phyloP scores from a whole-genome alignment of 257 asterid species.

The Echites panduratus region DNA sequence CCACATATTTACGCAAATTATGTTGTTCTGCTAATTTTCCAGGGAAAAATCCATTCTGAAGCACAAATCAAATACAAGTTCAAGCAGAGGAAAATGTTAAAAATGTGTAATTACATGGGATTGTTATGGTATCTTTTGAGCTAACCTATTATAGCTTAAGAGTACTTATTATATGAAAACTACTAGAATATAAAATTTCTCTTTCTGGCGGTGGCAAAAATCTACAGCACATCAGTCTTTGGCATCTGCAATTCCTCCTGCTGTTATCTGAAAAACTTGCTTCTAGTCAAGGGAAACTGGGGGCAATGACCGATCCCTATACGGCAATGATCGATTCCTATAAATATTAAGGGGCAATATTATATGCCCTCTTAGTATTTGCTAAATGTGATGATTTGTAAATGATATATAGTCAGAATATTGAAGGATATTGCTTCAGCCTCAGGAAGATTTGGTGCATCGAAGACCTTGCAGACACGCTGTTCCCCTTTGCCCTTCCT shows the following conservation, averaged over 20 bases:
- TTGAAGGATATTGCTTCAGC: slow-evolving; percentile 95
- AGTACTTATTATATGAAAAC: background rate
- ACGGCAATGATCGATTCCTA: too few species aligned
- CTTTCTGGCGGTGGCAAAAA: background rate
- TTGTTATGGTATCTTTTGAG: background rate
- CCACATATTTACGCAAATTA: background rate
- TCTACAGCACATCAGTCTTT: slow-evolving; percentile 48
- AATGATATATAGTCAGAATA: background rate
- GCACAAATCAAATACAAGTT: background rate
- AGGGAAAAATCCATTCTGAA: background rate
- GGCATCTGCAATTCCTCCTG: slow-evolving; percentile 98
- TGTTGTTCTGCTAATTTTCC: background rate
- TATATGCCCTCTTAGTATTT: too few species aligned
- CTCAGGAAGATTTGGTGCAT: slow-evolving; percentile 99
- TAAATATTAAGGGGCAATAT: too few species aligned
- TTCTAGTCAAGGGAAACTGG: slow-evolving; percentile 40
- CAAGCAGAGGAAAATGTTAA: background rate
- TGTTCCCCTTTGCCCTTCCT: slow-evolving; percentile 99
- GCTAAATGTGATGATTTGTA: slow-evolving; percentile 11
- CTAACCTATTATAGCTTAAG: background rate
- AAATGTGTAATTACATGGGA: background rate
- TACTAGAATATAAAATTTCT: background rate
- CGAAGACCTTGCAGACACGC: slow-evolving; percentile 97
- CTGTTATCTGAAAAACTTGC: slow-evolving; percentile 83
- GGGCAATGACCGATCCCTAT: background rate